Base-by-base conservation (phyloP, 2,329 filamentous ascomycete species). In the Penicillium sp. region DNA sequence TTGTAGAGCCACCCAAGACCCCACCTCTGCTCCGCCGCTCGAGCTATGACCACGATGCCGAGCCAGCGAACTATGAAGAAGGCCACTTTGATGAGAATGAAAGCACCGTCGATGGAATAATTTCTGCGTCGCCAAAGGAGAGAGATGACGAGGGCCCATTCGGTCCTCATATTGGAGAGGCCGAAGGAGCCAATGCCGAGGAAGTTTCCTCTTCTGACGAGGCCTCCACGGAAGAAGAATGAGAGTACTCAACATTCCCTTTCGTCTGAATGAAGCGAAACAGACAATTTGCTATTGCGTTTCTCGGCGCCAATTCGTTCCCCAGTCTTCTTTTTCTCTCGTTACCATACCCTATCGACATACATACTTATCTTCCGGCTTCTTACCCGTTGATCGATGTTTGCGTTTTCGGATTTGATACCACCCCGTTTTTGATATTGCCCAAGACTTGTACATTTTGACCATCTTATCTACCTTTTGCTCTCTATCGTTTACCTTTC, bases 11-110 rank as follows among this genome's bases (percentile, higher is more conserved):
- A 9, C 76, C 76, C 29, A 72, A 67, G 29, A 85, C 81, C 8
- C 83, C 83, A n/a, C 81, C 80, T 40, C 75, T 86, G 9, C 75
- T 86, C 63, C 74, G 81, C 36, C 78, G 79, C 61, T 78, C 79
- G 44, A 81, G 75, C 62, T 86, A 86, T 58, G 84, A 87, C 62
- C 79, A 79, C 58, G 84, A 86, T 62, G 84, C 84, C 1, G 82
- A 85, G 62, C 78, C 74, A 5, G 67, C 75, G 36, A 75, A 71
- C 46, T 80, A 78, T 53, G 77, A 76, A 38, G 74, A 79, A 39
- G 72, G 72, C 43, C 75, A 74, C 18, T 79, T 79, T 49, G 81
- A 82, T 55, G 81, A 83, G 54, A 73, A 77, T 27, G 74, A 74
- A 40, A 80, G 78, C 60, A 78, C 76, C 5, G 71, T 77, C 27